Conservation (phyloP, 75 land plant genomes). For the Adiantum capillusveneris region DNA sequence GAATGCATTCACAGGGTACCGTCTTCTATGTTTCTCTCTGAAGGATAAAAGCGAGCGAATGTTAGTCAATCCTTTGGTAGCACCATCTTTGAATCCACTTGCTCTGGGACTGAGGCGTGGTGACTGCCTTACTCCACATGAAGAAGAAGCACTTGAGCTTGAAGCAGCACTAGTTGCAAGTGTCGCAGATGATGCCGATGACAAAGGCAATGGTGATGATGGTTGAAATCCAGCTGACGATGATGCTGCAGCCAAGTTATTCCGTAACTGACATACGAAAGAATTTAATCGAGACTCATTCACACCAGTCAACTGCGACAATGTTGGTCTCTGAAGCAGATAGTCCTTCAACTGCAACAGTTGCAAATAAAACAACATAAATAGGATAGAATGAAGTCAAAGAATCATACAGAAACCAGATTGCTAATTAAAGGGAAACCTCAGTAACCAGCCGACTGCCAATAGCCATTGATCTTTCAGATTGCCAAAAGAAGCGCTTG, state of each 20-base stretch:
- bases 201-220: slow-evolving; percentile 6
- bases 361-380: background rate
- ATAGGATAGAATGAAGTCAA: background rate
- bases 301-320: slow-evolving; percentile 79
- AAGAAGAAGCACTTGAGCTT: background rate
- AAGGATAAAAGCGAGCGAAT: slow-evolving; percentile 17
- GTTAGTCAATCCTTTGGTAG: slow-evolving; percentile 14
- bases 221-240: slow-evolving; percentile 15
- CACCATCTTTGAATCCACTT: slow-evolving; percentile 47
- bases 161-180: background rate
- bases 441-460: slow-evolving; percentile 60
- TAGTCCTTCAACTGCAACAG: slow-evolving; percentile 69
- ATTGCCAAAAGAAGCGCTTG: slow-evolving; percentile 66
- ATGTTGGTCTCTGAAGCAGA: slow-evolving; percentile 50
- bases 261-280: slow-evolving; percentile 60
- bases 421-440: slow-evolving; percentile 32
- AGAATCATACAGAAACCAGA: background rate
- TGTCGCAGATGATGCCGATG: slow-evolving; percentile 3
- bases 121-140: slow-evolving; percentile 8
- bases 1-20: slow-evolving; percentile 15
- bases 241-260: slow-evolving; percentile 41
- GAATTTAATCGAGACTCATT: slow-evolving; percentile 66
- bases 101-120: slow-evolving; percentile 33
- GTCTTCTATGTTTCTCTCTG: slow-evolving; percentile 37
- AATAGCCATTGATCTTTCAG: slow-evolving; percentile 59